Conservation (phyloP, 78 protist genomes). For the Reticulomyxa filosa region DNA sequence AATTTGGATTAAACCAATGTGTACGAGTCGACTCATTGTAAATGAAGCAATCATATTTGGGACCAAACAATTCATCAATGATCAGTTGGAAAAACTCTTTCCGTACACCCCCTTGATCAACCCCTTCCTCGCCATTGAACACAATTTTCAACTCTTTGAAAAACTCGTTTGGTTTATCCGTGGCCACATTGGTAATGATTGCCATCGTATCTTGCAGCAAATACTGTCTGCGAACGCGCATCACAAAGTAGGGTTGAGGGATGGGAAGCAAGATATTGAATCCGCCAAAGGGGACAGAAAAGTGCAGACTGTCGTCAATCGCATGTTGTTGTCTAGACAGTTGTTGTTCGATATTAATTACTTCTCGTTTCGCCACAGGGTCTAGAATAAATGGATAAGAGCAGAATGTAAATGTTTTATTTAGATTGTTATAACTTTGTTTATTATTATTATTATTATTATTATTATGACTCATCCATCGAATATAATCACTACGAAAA, state of each 20-base stretch:
- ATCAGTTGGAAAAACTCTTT: slow-evolving; percentile 85
- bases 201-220: slow-evolving; percentile 44
- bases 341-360: no score
- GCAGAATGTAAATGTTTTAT: slow-evolving; percentile 7
- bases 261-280: no score
- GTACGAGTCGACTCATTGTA: slow-evolving; percentile 34
- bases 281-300: no score
- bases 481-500: no score
- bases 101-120: slow-evolving; percentile 92
- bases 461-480: no score
- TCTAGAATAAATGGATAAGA: slow-evolving; percentile 11
- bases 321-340: slow-evolving; percentile 1
- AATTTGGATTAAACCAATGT: slow-evolving; percentile 37
- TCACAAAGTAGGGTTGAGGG: slow-evolving; percentile 36
- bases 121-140: slow-evolving; percentile 77
- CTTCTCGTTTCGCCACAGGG: slow-evolving; percentile 13
- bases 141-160: slow-evolving; percentile 14
- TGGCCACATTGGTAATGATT: slow-evolving; percentile 17
- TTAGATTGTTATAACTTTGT: no score
- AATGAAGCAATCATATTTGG: slow-evolving; percentile 51
- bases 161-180: no score
- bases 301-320: not conserved
- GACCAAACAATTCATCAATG: slow-evolving; percentile 47
- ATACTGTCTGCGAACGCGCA: slow-evolving; percentile 42
- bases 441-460: no score